These are phyloP conservation scores for Cicer pinnatifidum DNA, from an alignment of 306 rosid species.

Conservation along the genomic window DNA sequence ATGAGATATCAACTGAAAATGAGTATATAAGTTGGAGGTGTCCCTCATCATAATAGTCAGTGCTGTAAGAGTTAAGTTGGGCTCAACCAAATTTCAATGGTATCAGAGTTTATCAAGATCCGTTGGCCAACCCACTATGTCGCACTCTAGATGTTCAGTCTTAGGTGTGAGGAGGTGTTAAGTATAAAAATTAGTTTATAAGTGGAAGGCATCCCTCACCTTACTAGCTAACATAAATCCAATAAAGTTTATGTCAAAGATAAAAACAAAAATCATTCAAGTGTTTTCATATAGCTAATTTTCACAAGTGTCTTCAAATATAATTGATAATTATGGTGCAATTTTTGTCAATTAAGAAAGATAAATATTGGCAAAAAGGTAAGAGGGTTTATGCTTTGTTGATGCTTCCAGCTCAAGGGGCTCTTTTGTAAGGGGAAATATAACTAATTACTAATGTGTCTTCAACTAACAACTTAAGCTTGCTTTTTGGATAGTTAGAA, in stretches of 20 bases:
- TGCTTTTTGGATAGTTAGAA: constrained; percentile 14
- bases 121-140: too few relatives aligned
- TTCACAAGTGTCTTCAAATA: background rate
- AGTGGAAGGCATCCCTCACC: too few relatives aligned
- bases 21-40: too few relatives aligned
- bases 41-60: too few relatives aligned
- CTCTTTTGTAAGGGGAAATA: background rate
- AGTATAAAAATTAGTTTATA: too few relatives aligned
- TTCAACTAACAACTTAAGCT: constrained; percentile 23
- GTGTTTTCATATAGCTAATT: background rate
- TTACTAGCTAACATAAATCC: background rate
- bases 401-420: background rate
- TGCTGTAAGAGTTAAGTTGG: too few relatives aligned
- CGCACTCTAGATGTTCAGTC: too few relatives aligned
- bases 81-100: too few relatives aligned
- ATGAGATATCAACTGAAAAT: too few relatives aligned
- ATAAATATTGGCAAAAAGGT: background rate
- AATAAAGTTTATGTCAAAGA: background rate
- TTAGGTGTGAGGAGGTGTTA: too few relatives aligned
- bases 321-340: background rate
- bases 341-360: background rate
- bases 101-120: too few relatives aligned
- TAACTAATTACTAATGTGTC: background rate
- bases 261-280: constrained; percentile 1
- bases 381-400: background rate